phyloP scores from a whole-genome alignment of 257 asterid genomes.

The Capsicum baccatum region DNA sequence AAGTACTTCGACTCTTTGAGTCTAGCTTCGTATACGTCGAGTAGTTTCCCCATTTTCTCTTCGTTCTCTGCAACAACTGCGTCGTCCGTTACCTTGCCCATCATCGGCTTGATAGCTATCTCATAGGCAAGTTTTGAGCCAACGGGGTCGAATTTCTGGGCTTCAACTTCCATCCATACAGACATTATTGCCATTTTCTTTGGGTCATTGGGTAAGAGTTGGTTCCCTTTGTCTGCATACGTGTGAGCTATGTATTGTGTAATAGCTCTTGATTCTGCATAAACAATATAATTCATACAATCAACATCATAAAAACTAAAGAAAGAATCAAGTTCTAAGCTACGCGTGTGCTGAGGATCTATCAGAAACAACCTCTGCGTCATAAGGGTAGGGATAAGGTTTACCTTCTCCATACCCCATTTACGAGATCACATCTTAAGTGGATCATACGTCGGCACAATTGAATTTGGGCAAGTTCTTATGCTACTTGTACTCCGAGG shows the following conservation, averaged over 20 bases:
- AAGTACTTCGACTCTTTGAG: constrained; percentile 47
- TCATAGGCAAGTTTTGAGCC: constrained; percentile 51
- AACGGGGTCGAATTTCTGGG: constrained; percentile 53
- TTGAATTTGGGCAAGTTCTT: too few species aligned
- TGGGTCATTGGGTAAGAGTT: constrained; percentile 41
- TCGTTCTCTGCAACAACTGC: constrained; percentile 32
- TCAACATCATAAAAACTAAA: not conserved
- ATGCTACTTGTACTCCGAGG: too few species aligned
- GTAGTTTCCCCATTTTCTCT: constrained; percentile 15
- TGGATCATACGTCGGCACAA: too few species aligned
- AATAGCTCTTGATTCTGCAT: constrained; percentile 78
- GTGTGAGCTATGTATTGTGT: constrained; percentile 50
- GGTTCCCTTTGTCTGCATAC: constrained; percentile 58
- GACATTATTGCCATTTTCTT: constrained; percentile 31
- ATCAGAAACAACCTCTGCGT: too few species aligned
- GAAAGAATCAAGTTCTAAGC: too few species aligned
- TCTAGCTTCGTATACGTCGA: constrained; percentile 51
- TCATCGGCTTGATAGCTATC: constrained; percentile 44
- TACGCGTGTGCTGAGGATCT: too few species aligned
- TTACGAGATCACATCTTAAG: too few species aligned
- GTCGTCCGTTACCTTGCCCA: constrained; percentile 44
- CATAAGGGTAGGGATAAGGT: too few species aligned
- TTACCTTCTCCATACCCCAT: too few species aligned
- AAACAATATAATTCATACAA: not conserved
- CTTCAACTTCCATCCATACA: constrained; percentile 51